phyloP scores from a whole-genome alignment of 495 filamentous ascomycete genomes.

The Penicillium antarcticum region DNA sequence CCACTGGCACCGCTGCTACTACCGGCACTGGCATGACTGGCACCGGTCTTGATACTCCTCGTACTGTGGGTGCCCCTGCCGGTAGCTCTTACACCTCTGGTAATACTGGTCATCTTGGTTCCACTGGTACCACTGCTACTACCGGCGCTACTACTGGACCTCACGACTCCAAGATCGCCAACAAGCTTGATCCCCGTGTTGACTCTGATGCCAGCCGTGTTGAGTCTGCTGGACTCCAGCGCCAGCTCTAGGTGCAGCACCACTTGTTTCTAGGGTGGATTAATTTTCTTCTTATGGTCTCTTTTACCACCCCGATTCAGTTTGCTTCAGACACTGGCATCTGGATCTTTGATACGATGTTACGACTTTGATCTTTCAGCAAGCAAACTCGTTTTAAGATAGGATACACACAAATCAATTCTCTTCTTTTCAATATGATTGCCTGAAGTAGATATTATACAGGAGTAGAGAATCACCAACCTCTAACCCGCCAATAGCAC shows the following conservation, averaged over 20 bases:
- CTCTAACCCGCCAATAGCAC: neutral
- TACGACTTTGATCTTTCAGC: constrained; percentile 3
- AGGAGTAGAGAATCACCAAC: neutral
- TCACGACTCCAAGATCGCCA: constrained; percentile 35
- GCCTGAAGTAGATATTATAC: neutral
- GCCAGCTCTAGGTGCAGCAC: neutral
- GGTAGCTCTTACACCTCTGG: constrained; percentile 1
- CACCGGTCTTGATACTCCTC: neutral
- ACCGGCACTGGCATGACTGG: neutral
- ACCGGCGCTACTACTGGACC: constrained; percentile 10
- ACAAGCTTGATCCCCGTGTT: constrained; percentile 48
- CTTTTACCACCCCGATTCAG: no score
- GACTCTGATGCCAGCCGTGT: constrained; percentile 17
- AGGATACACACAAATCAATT: neutral
- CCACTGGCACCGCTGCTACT: neutral
- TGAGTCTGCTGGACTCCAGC: neutral
- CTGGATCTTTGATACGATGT: neutral
- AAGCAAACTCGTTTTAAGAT: neutral
- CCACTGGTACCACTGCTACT: neutral
- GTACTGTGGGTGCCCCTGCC: neutral
- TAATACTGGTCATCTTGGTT: neutral
- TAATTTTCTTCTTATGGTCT: no score
- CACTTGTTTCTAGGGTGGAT: no score
- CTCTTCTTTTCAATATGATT: neutral
- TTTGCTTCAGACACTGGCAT: neutral